phyloP scores from a whole-genome alignment of 768 basidiomycete species.

The Gymnopilus junonius region DNA sequence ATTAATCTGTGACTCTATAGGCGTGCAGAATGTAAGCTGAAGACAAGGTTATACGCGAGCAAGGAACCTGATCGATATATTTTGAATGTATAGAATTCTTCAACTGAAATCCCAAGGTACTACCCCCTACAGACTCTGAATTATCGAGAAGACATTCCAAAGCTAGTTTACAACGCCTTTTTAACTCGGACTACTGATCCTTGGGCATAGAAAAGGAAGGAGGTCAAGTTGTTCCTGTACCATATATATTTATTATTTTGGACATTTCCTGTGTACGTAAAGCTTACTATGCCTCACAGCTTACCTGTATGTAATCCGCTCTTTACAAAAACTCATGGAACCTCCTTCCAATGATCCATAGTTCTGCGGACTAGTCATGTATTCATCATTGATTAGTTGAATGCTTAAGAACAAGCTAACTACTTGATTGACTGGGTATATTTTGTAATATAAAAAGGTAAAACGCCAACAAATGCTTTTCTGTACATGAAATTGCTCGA shows the following conservation, averaged over 20 bases:
- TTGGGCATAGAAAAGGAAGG: neutral
- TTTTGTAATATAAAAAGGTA: neutral
- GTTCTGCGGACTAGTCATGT: too few relatives aligned
- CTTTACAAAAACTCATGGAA: neutral
- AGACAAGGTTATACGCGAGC: constrained; percentile 14
- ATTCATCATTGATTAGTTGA: too few relatives aligned
- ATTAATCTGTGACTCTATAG: constrained; percentile 19
- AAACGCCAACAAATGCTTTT: neutral
- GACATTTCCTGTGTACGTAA: neutral
- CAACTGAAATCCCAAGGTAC: constrained; percentile 42
- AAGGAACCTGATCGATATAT: constrained; percentile 4
- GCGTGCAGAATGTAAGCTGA: constrained; percentile 34
- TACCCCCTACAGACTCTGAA: constrained; percentile 34
- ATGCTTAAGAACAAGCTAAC: neutral
- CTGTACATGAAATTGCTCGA: neutral
- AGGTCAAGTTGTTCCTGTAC: too few relatives aligned
- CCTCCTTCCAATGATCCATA: too few relatives aligned
- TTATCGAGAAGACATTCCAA: constrained; percentile 34
- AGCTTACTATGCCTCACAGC: neutral
- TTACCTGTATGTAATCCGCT: neutral
- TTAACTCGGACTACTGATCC: neutral
- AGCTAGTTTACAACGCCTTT: constrained; percentile 30
- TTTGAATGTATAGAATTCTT: constrained; percentile 35
- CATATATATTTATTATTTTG: neutral
- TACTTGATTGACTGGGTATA: neutral